Conservation (phyloP, 345 rosid genomes). For the Acer negundo region DNA sequence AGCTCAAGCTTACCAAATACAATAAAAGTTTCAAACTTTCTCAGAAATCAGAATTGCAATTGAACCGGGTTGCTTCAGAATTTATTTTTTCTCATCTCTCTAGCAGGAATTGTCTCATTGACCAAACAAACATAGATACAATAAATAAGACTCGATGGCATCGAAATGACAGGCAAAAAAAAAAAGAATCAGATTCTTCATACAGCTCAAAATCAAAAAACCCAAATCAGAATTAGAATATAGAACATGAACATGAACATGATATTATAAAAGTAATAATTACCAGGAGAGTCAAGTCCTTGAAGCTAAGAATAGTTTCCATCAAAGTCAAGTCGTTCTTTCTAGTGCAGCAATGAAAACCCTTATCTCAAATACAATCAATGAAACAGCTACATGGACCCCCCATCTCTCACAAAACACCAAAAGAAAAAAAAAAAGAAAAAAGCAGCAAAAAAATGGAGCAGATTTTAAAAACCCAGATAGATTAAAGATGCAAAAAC, state of each 20-base stretch:
- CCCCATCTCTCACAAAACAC: background rate
- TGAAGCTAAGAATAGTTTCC: constrained; percentile 14
- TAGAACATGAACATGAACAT: background rate
- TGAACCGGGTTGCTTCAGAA: background rate
- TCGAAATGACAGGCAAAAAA: constrained; percentile 8
- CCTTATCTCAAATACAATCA: background rate
- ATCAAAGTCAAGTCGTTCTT: background rate
- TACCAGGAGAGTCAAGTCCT: background rate
- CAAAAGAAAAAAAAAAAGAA: background rate
- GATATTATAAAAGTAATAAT: background rate
- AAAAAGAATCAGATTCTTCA: constrained; percentile 31
- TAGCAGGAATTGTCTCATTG: constrained; percentile 2
- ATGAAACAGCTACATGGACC: background rate
- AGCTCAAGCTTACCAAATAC: constrained; percentile 1
- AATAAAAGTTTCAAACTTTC: background rate
- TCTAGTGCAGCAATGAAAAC: background rate
- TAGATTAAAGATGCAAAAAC: background rate
- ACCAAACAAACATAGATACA: background rate
- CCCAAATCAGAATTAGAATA: background rate
- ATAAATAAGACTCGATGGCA: constrained; percentile 4
- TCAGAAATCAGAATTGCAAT: background rate
- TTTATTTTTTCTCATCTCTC: background rate
- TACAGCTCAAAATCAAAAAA: background rate
- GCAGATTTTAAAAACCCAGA: background rate
- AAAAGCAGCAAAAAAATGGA: background rate